Evolutionary conservation across 371 early-diverging fungal genomes (phyloP).

Genomic region (Mortierella polycephala): DNA sequence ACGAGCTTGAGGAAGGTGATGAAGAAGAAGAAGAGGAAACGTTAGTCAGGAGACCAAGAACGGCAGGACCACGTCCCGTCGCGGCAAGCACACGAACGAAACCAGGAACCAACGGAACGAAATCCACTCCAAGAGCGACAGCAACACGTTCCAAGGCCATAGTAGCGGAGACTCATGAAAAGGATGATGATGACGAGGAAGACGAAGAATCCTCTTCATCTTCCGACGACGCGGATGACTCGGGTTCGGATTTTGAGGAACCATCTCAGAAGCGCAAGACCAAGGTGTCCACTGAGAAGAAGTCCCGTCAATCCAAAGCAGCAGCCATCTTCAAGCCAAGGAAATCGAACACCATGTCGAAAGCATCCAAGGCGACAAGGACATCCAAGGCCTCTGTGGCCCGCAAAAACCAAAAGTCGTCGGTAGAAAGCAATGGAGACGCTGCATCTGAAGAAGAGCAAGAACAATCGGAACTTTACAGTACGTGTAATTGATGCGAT

Average conservation of each 20-base stretch:
- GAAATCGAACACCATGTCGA: slow-evolving; percentile 3
- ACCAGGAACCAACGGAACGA: neutral
- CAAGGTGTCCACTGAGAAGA: slow-evolving; percentile 5
- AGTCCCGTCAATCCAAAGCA: slow-evolving; percentile 8
- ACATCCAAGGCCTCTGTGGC: neutral
- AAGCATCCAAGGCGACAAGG: slow-evolving; percentile 12
- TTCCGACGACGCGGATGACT: slow-evolving; percentile 11
- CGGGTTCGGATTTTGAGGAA: slow-evolving; percentile 44
- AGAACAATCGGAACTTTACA: slow-evolving; percentile 20
- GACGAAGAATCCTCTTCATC: neutral
- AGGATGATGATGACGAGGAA: slow-evolving; percentile 5
- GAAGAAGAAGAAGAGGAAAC: slow-evolving; percentile 11
- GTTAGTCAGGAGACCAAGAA: neutral
- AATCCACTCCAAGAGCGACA: neutral
- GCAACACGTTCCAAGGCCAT: neutral
- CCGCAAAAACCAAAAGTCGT: neutral
- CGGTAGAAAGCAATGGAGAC: neutral
- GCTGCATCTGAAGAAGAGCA: slow-evolving; percentile 12
- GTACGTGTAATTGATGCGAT: slow-evolving; percentile 9
- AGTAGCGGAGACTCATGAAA: slow-evolving; percentile 1
- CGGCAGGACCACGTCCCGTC: neutral
- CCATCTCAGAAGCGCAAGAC: slow-evolving; percentile 10
- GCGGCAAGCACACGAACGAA: neutral
- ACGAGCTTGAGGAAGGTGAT: neutral
- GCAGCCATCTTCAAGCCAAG: slow-evolving; percentile 8